A percentile compares a stretch with the other conserved stretches of the same genome.
Conservation (phyloP, 306 rosid genomes). For the Sicyos edulis region DNA sequence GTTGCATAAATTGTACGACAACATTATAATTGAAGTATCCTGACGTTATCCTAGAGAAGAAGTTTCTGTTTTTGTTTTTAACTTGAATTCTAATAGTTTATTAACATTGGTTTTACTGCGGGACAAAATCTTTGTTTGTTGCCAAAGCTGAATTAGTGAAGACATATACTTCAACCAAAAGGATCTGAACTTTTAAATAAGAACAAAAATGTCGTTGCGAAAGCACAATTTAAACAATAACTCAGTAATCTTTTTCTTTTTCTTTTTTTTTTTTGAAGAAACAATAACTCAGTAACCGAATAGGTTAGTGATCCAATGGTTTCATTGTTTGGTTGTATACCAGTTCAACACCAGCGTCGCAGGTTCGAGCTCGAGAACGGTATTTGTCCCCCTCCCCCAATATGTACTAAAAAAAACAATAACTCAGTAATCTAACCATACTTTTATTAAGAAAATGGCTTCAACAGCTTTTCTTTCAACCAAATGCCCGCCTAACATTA, state of each 20-base stretch:
- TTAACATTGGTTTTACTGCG: no score
- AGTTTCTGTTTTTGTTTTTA: background rate
- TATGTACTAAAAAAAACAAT: no score
- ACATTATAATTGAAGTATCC: background rate
- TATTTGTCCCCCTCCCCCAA: no score
- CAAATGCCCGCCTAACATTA: slow-evolving; percentile 4
- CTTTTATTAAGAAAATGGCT: background rate
- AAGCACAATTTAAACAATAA: background rate
- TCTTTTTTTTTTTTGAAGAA: no score
- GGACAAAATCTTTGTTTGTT: background rate
- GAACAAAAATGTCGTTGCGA: background rate
- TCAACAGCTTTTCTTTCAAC: background rate
- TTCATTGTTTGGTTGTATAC: no score
- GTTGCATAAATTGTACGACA: background rate
- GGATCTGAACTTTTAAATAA: background rate
- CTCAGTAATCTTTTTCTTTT: no score
- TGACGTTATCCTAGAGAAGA: no score
- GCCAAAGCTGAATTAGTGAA: background rate
- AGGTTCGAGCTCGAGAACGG: no score
- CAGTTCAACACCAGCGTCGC: no score
- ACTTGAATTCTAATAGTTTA: no score
- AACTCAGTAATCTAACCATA: background rate
- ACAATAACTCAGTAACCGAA: no score
- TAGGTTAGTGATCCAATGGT: no score
- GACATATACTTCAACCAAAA: background rate